Base-by-base conservation (phyloP, 169 alveolate species). In the Plasmodium gallinaceum region DNA sequence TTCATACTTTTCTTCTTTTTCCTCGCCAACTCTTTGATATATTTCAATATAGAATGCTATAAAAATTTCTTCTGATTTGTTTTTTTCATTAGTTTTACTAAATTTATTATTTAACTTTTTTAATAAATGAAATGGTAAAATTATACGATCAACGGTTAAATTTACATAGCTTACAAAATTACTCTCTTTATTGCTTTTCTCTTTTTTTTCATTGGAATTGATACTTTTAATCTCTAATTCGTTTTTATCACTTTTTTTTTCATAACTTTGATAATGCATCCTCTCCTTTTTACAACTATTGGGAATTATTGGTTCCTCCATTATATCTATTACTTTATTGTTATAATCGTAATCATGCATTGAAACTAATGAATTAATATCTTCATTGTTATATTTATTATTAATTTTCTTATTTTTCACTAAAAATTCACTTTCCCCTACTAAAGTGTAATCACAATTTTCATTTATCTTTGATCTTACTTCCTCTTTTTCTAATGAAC, bases 21-120 rank as follows among this genome's bases (percentile, higher is more conserved):
- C 46, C 5, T 26, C 22, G 8, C 37, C 62, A 7, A 16, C 37
- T 14, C n/a, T 7, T 14, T 60, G 42, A 32, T 83, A 46, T 22
- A 83, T 62, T 62, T 83, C 70, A n/a, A 83, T 66, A 32, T 83
- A 83, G 2, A 83, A n/a, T 18, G 91, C 83, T 16, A 83, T 51
- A 16, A 83, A 83, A 16, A 70, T 51, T 18, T 83, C 85, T 0
- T 51, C 8, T 22, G 42, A 61, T 24, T 24, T 24, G 18, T 18
- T 5, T 32, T 7, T 32, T 61, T 61, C 24, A 7, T 66, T 32
- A 0, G 12, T 1, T 26, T 78, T 32, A 22, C 18, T 65, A 22
- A 48, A 24, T 6, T 46, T 70, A 14, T 45, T 51, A 16, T 16
- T 46, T 14, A 66, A 14, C 10, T 22, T 0, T 5, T 51, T 75